Evolutionary conservation across 805 yeast species (phyloP).

Genomic region (Candida ulmi): DNA sequence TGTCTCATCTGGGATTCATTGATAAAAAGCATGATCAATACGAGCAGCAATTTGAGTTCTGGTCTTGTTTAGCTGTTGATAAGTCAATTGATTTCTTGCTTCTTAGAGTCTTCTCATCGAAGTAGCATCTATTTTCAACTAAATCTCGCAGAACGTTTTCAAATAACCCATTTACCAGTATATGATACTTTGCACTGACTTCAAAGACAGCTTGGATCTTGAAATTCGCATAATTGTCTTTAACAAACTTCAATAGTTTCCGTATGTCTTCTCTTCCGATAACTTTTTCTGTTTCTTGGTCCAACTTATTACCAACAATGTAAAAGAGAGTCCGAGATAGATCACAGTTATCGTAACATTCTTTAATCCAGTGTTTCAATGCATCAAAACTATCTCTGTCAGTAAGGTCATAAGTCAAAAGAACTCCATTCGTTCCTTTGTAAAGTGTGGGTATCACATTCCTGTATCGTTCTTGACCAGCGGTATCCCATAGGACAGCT

Average conservation of each 20-base stretch:
- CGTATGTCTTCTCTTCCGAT: constrained; percentile 36
- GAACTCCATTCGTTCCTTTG: constrained; percentile 41
- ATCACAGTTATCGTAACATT: constrained; percentile 32
- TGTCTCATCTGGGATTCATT: too few species aligned
- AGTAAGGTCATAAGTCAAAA: constrained; percentile 40
- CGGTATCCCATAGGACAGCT: constrained; percentile 44
- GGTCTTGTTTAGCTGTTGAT: constrained; percentile 19
- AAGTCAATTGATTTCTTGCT: constrained; percentile 24
- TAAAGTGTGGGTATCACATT: constrained; percentile 40
- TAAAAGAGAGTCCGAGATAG: constrained; percentile 30
- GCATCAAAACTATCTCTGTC: constrained; percentile 30
- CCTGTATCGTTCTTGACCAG: constrained; percentile 45
- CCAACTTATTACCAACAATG: constrained; percentile 42
- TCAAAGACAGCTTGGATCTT: constrained; percentile 38
- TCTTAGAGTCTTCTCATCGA: constrained; percentile 23
- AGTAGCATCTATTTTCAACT: constrained; percentile 34
- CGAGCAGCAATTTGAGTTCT: constrained; percentile 18
- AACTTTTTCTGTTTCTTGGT: constrained; percentile 26
- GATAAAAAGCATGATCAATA: too few species aligned
- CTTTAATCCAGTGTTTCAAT: constrained; percentile 36
- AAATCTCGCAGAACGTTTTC: constrained; percentile 33
- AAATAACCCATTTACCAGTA: constrained; percentile 32
- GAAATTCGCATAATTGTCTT: constrained; percentile 24
- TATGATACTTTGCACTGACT: constrained; percentile 39
- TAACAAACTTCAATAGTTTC: constrained; percentile 24